Evolutionary conservation across 345 rosid species (phyloP).

Genomic region (Draba incana): DNA sequence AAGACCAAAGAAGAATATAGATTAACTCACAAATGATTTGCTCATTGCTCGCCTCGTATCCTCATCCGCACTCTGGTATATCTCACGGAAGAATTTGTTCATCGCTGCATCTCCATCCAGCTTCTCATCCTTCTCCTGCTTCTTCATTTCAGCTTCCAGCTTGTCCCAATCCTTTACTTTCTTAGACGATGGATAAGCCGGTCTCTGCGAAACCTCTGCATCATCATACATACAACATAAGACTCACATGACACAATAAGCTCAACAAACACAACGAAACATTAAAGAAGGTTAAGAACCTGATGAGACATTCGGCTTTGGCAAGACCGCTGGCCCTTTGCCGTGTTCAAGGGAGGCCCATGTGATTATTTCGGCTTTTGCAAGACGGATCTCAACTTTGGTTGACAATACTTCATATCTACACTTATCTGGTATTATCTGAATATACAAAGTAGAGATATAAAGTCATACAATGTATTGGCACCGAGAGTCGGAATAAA

Average conservation of each 20-base stretch:
- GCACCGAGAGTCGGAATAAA: no score
- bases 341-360: slow-evolving; percentile 86
- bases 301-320: slow-evolving; percentile 43
- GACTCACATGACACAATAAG: not conserved
- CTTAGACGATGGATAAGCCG: slow-evolving; percentile 85
- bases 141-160: slow-evolving; percentile 82
- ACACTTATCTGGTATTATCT: slow-evolving; percentile 83
- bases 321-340: slow-evolving; percentile 50
- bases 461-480: not conserved
- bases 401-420: slow-evolving; percentile 68
- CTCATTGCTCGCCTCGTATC: slow-evolving; percentile 92
- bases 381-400: slow-evolving; percentile 81
- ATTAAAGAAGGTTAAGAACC: slow-evolving; percentile 39
- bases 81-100: slow-evolving; percentile 89
- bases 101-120: slow-evolving; percentile 95
- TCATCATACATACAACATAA: slow-evolving; percentile 11
- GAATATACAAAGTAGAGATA: slow-evolving; percentile 13
- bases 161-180: slow-evolving; percentile 78
- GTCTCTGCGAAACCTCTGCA: slow-evolving; percentile 54
- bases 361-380: slow-evolving; percentile 71
- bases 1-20: not conserved
- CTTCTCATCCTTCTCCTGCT: slow-evolving; percentile 97
- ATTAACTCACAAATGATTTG: slow-evolving; percentile 85
- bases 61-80: slow-evolving; percentile 78
- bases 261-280: not conserved